These are phyloP conservation scores for Entonaema liquescens DNA, from an alignment of 495 filamentous ascomycete genomes.

Conservation along the genomic window DNA sequence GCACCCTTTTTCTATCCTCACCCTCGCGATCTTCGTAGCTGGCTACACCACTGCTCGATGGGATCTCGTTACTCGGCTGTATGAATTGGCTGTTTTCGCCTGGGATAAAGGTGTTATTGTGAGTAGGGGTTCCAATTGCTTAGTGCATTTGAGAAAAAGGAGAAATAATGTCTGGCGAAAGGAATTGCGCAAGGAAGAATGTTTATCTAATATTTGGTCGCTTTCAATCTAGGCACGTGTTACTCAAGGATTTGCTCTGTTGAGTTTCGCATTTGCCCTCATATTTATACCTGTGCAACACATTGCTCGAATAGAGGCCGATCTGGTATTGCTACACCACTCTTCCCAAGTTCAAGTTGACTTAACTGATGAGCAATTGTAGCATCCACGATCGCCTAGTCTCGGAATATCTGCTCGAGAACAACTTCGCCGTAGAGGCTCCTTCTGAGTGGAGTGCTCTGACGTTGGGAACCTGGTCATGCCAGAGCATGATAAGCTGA, in stretches of 20 bases:
- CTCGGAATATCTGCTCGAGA: constrained; percentile 93
- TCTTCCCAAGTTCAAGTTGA: constrained; percentile 3
- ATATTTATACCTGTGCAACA: constrained; percentile 59
- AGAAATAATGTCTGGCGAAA: background rate
- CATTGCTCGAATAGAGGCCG: constrained; percentile 55
- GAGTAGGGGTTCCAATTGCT: constrained; percentile 48
- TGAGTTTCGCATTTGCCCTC: constrained; percentile 53
- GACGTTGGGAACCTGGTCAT: constrained; percentile 58
- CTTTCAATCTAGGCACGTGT: constrained; percentile 50
- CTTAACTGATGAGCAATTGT: constrained; percentile 9
- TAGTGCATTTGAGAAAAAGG: constrained; percentile 4
- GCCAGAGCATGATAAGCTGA: constrained; percentile 95
- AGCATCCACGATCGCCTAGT: constrained; percentile 87
- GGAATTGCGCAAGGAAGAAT: background rate
- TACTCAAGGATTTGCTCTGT: constrained; percentile 53
- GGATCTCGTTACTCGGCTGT: constrained; percentile 94
- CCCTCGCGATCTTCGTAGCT: constrained; percentile 96
- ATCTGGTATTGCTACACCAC: constrained; percentile 49
- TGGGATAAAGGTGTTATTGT: constrained; percentile 99
- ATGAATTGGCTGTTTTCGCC: constrained; percentile 95
- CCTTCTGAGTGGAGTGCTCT: constrained; percentile 71
- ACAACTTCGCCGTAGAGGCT: constrained; percentile 91
- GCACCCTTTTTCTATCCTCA: constrained; percentile 95
- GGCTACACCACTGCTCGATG: constrained; percentile 99
- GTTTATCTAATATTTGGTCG: constrained; percentile 15